Conservation (phyloP, 2,329 filamentous ascomycete genomes). For the Sporothrix globosa region DNA sequence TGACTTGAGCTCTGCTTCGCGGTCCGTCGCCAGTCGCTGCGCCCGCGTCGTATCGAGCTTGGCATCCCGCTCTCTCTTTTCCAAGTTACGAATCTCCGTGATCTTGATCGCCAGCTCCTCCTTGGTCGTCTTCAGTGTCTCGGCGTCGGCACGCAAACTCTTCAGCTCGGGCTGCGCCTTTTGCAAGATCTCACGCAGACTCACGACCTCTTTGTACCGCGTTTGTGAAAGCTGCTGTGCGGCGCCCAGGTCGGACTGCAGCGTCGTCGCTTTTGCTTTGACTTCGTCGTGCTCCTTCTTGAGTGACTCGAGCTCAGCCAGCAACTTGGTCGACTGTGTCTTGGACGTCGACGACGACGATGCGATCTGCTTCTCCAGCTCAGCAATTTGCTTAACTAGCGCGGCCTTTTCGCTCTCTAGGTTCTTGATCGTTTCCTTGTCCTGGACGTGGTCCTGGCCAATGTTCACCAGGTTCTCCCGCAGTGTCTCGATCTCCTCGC, state of each 20-base stretch:
- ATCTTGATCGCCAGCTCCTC: conserved; percentile 67
- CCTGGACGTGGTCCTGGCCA: conserved; percentile 81
- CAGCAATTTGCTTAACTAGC: conserved; percentile 65
- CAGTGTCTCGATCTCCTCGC: conserved; percentile 83
- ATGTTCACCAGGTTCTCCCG: conserved; percentile 77
- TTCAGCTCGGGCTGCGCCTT: conserved; percentile 87
- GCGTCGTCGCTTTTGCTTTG: conserved; percentile 66
- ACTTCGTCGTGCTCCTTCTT: conserved; percentile 66
- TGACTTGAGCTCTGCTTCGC: conserved; percentile 75
- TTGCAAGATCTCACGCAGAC: conserved; percentile 76
- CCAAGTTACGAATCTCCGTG: conserved; percentile 71
- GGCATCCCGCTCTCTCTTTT: conserved; percentile 80
- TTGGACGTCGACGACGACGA: conserved; percentile 42
- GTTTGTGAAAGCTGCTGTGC: conserved; percentile 84
- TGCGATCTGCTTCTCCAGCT: conserved; percentile 71
- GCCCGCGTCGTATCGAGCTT: conserved; percentile 71
- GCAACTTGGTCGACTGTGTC: conserved; percentile 57
- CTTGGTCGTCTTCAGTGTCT: conserved; percentile 71
- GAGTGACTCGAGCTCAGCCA: conserved; percentile 61
- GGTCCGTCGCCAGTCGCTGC: conserved; percentile 71
- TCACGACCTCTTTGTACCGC: conserved; percentile 84
- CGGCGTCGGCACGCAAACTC: conserved; percentile 74
- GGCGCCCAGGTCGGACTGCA: conserved; percentile 83
- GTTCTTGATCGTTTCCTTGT: conserved; percentile 74
- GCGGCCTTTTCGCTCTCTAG: conserved; percentile 69